Percentiles rank a stretch among this genome's conserved stretches.
phyloP scores from a whole-genome alignment of 164 flowering plant species.

The Malania oleifera region DNA sequence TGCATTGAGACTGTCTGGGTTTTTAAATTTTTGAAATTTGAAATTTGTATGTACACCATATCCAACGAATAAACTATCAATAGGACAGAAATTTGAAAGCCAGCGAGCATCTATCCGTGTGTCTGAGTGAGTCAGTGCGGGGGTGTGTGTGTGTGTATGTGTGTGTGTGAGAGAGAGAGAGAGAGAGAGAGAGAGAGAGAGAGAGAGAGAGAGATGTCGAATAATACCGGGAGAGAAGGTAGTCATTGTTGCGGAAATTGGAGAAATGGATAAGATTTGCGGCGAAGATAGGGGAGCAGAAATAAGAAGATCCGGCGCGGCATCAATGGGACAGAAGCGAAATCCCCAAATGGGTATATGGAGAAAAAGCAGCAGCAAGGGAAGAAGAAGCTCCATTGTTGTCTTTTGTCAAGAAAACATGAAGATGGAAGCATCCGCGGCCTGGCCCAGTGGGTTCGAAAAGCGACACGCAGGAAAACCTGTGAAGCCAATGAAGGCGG shows the following conservation, averaged over 20 bases:
- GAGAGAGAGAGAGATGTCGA: neutral
- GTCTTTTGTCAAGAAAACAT: neutral
- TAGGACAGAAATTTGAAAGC: neutral
- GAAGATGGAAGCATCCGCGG: neutral
- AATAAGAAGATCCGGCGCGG: slow-evolving; percentile 19
- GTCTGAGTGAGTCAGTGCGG: too few relatives aligned
- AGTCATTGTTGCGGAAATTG: slow-evolving; percentile 27
- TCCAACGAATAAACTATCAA: neutral
- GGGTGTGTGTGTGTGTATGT: too few relatives aligned
- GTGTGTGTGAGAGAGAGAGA: neutral
- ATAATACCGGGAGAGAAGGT: slow-evolving; percentile 48
- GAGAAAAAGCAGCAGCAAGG: slow-evolving; percentile 12
- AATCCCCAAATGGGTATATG: slow-evolving; percentile 16
- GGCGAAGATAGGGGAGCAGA: slow-evolving; percentile 21
- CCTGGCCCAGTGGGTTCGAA: too few relatives aligned
- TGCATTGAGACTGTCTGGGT: slow-evolving; percentile 2
- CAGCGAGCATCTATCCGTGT: neutral
- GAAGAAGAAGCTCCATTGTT: slow-evolving; percentile 20
- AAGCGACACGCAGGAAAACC: too few relatives aligned
- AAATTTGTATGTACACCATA: slow-evolving; percentile 1
- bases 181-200: neutral
- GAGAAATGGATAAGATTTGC: slow-evolving; percentile 21
- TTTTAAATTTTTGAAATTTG: slow-evolving; percentile 9
- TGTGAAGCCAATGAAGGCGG: too few relatives aligned
- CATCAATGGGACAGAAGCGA: slow-evolving; percentile 13